Percentiles rank a stretch among this genome's conserved stretches.
Conservation (phyloP, 202 grass and related monocot species). For the Carex sylvatica region DNA sequence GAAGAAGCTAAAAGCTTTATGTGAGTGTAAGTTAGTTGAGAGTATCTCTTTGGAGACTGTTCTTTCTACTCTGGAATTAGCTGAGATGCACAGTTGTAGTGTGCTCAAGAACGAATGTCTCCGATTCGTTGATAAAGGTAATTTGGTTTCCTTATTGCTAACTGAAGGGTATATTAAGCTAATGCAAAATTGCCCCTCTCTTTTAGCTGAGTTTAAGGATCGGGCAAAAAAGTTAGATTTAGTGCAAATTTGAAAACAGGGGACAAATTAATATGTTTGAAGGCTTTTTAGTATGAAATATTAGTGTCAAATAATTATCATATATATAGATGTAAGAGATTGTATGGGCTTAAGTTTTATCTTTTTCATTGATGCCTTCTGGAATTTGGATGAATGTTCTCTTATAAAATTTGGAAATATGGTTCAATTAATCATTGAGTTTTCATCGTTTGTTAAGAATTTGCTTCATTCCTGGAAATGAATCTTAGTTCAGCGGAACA, state of each 20-base stretch:
- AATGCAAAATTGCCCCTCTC: neutral
- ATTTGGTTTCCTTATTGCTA: neutral
- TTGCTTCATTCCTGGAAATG: no score
- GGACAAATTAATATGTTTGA: neutral
- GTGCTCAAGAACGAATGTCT: neutral
- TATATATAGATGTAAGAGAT: no score
- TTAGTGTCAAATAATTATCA: neutral
- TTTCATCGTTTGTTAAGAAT: no score
- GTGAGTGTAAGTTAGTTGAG: neutral
- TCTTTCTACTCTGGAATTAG: neutral
- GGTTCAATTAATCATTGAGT: no score
- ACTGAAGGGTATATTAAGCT: neutral
- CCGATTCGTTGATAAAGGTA: neutral
- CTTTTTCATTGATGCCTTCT: no score
- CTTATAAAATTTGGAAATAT: no score
- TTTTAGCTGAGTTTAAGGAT: neutral
- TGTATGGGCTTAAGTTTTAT: no score
- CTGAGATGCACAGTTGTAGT: conserved; percentile 1
- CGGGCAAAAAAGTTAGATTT: neutral
- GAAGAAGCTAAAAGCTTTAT: neutral
- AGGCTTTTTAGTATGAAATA: neutral
- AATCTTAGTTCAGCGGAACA: no score
- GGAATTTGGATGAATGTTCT: no score
- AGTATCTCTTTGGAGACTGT: conserved; percentile 5
- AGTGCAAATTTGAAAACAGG: neutral